A percentile compares a stretch with the other conserved stretches of the same genome.
Conservation (phyloP, 139 green algal genomes). For the Closterium sp. region DNA sequence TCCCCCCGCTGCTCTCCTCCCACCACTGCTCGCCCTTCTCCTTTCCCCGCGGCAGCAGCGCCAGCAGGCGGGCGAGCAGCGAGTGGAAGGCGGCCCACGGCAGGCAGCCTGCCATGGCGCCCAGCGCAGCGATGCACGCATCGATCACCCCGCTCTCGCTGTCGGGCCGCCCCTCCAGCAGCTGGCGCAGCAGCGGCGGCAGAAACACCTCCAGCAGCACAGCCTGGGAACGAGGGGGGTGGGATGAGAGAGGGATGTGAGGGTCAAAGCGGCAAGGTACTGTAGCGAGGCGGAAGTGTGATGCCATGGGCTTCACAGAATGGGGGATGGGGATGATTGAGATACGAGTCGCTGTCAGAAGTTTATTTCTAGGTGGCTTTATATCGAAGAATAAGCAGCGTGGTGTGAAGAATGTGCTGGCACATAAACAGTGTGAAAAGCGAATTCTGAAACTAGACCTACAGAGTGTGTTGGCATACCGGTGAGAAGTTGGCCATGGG, state of each 20-base stretch:
- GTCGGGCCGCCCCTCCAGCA: conserved; percentile 22
- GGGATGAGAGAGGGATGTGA: not conserved
- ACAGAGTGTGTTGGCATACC: not conserved
- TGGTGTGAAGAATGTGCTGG: not conserved
- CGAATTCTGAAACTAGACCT: not conserved
- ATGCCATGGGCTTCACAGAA: no score
- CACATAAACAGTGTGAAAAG: not conserved
- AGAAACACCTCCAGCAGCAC: conserved; percentile 1
- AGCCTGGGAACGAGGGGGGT: not conserved
- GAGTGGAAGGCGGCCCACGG: conserved; percentile 27
- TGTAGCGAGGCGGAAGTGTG: no score
- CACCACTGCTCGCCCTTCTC: not conserved
- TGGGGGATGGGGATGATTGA: no score
- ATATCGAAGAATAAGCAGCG: not conserved
- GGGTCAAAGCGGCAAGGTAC: not conserved
- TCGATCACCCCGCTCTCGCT: conserved; percentile 33
- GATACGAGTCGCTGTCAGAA: no score
- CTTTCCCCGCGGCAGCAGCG: not conserved
- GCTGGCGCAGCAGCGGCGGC: conserved; percentile 7
- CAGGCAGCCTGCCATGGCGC: not conserved
- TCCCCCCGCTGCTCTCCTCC: not conserved
- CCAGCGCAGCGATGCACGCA: not conserved
- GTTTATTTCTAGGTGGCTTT: not conserved
- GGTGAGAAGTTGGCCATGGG: not conserved
- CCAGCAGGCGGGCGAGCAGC: conserved; percentile 28